Evolutionary conservation across 2,329 filamentous ascomycete species (phyloP), one percentile per base, ranked within the genome.

Genomic region (Aaosphaeria pasadenensis): DNA sequence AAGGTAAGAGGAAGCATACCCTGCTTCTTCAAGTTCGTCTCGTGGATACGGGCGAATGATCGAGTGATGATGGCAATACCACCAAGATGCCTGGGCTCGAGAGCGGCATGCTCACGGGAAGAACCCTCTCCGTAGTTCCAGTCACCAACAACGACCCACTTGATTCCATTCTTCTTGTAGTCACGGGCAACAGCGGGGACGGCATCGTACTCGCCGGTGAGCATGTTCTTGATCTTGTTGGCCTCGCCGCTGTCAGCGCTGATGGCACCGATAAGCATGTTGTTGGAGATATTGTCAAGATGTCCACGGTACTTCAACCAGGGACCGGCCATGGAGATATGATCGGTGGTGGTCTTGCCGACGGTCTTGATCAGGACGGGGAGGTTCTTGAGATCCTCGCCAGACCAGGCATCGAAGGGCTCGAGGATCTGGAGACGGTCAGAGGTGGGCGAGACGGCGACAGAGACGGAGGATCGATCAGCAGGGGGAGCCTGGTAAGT

Each of bases 11-110:
- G 94, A 78, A 99, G 88, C 92, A 99, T 96, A 77, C 94, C 94
- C 85, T 99, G 94, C 87, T 99, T 99, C 89, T 99, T 99, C 80
- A 99, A 78, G 85, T 99, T 99, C 81, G 94, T 99, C 83, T 99
- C 94, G 83, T 99, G 94, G 71, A 99, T 99, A 88, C 94, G 94
- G 68, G 94, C 94, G 72, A 99, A 99, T 57, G 84, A 89, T 71
- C 90, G 87, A 70, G 88, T 91, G 72, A 99, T 95, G 80, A 99
- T 96, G 68, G 92, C 94, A 67, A 96, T 84, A 74, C 92, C 94
- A 69, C 94, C 94, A 58, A 99, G 86, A 80, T 97, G 92, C 72
- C 94, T 87, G 71, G 94, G 94, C 82, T 99, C 92, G 54, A 99
- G 85, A 74, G 94, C 94, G 63, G 94, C 94, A 74, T 99, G 94